Percentiles rank a stretch among this genome's conserved stretches.
phyloP scores from a whole-genome alignment of 768 basidiomycete species.

The Boletellus sp. region DNA sequence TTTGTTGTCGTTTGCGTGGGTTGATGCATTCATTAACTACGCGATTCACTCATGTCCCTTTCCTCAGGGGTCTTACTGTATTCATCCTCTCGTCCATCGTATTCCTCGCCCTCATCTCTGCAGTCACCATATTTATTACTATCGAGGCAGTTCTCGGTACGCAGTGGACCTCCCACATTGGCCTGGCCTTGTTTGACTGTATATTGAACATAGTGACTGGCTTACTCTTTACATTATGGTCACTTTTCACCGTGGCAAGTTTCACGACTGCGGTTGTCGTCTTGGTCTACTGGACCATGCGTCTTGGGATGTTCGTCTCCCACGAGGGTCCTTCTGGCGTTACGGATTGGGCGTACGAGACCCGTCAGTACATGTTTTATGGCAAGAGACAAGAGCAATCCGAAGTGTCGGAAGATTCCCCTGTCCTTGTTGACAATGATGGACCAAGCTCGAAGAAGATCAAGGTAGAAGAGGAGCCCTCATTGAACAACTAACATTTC shows the following conservation, averaged over 20 bases:
- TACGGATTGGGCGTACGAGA: slow-evolving; percentile 30
- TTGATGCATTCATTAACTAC: slow-evolving; percentile 8
- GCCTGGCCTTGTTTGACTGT: neutral
- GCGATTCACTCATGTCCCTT: neutral
- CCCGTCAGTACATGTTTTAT: slow-evolving; percentile 20
- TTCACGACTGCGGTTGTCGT: slow-evolving; percentile 31
- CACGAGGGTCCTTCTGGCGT: slow-evolving; percentile 31
- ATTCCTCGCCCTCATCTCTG: slow-evolving; percentile 35
- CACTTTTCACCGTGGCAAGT: slow-evolving; percentile 32
- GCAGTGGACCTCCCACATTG: neutral
- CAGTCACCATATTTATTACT: slow-evolving; percentile 30
- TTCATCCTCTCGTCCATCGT: slow-evolving; percentile 35
- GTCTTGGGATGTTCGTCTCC: slow-evolving; percentile 35
- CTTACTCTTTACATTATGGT: slow-evolving; percentile 32
- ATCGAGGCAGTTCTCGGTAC: slow-evolving; percentile 32
- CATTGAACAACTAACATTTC: neutral
- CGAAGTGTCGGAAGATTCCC: slow-evolving; percentile 25
- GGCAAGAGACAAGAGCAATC: slow-evolving; percentile 14
- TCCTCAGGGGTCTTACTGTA: slow-evolving; percentile 30
- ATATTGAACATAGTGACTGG: slow-evolving; percentile 27
- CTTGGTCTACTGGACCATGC: slow-evolving; percentile 31
- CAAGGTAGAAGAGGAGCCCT: slow-evolving; percentile 21
- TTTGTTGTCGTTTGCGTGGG: slow-evolving; percentile 39
- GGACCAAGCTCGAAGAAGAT: slow-evolving; percentile 15
- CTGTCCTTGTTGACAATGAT: slow-evolving; percentile 20